A percentile compares a stretch with the other conserved stretches of the same genome.
These are phyloP conservation scores for Gomphus sp. DNA, from an alignment of 1,284 basidiomycete species.

Conservation along the genomic window DNA sequence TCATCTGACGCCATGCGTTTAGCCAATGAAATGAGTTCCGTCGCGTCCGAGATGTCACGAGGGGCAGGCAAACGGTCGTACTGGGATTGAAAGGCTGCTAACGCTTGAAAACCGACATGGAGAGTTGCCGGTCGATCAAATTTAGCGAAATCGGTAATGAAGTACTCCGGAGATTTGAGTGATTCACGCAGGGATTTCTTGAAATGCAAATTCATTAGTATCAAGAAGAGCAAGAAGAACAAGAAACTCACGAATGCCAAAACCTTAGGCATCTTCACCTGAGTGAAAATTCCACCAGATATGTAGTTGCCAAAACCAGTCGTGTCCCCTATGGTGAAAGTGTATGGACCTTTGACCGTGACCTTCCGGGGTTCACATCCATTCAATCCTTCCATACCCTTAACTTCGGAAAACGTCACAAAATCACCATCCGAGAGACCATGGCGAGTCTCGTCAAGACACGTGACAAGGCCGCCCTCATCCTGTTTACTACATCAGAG, in stretches of 20 bases:
- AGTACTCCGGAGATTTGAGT: conserved; percentile 73
- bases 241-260: conserved; percentile 72
- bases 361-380: conserved; percentile 88
- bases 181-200: conserved; percentile 94
- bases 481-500: conserved; percentile 37
- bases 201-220: not conserved
- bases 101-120: conserved; percentile 92
- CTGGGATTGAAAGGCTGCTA: conserved; percentile 73
- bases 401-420: conserved; percentile 95
- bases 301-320: conserved; percentile 73
- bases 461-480: conserved; percentile 87
- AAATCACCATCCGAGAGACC: conserved; percentile 98
- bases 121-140: conserved; percentile 89
- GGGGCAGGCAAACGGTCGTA: conserved; percentile 73
- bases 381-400: conserved; percentile 92
- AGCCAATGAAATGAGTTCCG: conserved; percentile 61
- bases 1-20: conserved; percentile 72
- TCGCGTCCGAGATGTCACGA: conserved; percentile 78
- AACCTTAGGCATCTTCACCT: conserved; percentile 98
- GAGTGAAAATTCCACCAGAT: conserved; percentile 91
- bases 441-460: conserved; percentile 94
- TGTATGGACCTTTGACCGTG: conserved; percentile 93
- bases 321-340: conserved; percentile 91
- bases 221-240: conserved; percentile 2
- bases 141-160: conserved; percentile 97